Base-by-base conservation (phyloP, 352 stramenopile genomes). In the Albugo candida region DNA sequence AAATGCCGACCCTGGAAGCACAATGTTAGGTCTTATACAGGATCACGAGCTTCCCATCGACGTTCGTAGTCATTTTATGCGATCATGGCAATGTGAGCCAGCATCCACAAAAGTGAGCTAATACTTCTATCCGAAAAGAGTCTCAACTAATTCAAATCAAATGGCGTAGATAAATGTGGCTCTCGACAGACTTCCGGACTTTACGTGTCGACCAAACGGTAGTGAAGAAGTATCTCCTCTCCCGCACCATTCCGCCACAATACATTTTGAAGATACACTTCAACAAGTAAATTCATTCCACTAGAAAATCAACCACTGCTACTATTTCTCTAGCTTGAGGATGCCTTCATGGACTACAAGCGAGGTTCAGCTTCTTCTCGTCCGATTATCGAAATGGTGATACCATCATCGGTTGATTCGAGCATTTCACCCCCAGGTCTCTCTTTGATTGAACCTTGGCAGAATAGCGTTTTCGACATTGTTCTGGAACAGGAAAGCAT, bases 341-440 rank as follows among this genome's bases (percentile, higher is more conserved):
- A 81, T 41, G 83, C 83, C 12, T 94, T 77, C 51, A 41, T 82
- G n/a, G 77, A 94, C 38, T 78, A 73, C 11, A 67, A 88, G 39
- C 58, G 67, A 43, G 76, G 76, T 42, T 64, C 70, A 34, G 59
- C 66, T 12, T 85, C 83, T 12, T 68, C 52, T 38, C 67, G 78
- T 21, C 83, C 83, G 37, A 63, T 95, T 13, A 87, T 95, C 39
- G 83, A 95, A 51, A 92, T 95, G 83, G 94, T 88, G 35, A 70
- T 95, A 12, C 83, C 83, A 2, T 93, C 83, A 2, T 82, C 76
- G 0, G 37, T 95, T 6, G 83, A 95, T 48, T 51, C 54, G 5
- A 78, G 78, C 12, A 83, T 88, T 51, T 70, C 75, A 12, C 75
- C 75, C 8, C 63, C 65, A 63, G 74, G 74, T 83, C 45, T 35